Conservation (phyloP, 805 yeast genomes). For the Grigorovia transvaalensis region DNA sequence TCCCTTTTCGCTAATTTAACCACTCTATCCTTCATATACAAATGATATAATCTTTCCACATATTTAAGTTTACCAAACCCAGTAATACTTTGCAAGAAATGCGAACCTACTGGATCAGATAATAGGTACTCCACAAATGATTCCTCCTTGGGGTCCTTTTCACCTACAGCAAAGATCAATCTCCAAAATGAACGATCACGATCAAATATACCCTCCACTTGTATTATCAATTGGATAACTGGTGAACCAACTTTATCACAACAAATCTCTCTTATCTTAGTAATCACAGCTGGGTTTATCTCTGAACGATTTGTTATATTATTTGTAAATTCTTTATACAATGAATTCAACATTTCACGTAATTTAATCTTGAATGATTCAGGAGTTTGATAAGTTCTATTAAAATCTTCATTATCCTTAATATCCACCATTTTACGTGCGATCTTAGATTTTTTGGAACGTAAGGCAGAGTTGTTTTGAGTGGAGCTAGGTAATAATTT, state of each 20-base stretch:
- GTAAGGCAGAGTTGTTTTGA: conserved; percentile 54
- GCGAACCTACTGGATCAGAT: conserved; percentile 88
- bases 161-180: conserved; percentile 44
- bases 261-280: conserved; percentile 58
- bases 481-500: conserved; percentile 67
- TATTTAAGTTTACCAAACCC: conserved; percentile 55
- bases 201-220: conserved; percentile 72
- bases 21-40: conserved; percentile 67
- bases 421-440: conserved; percentile 92
- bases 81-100: conserved; percentile 69
- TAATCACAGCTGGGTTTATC: conserved; percentile 27
- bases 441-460: conserved; percentile 75
- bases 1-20: conserved; percentile 68
- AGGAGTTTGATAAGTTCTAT: conserved; percentile 60
- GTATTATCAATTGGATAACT: conserved; percentile 65
- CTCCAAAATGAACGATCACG: conserved; percentile 65
- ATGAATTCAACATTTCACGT: conserved; percentile 35
- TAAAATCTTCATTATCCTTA: conserved; percentile 64
- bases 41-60: conserved; percentile 56
- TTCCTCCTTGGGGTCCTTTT: conserved; percentile 51
- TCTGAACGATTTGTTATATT: conserved; percentile 24
- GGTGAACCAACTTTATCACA: conserved; percentile 81
- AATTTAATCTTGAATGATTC: conserved; percentile 54
- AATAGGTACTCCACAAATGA: conserved; percentile 76
- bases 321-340: conserved; percentile 28